These are phyloP conservation scores for Fusarium robinianum DNA, from an alignment of 2,329 filamentous ascomycete genomes.

Conservation along the genomic window DNA sequence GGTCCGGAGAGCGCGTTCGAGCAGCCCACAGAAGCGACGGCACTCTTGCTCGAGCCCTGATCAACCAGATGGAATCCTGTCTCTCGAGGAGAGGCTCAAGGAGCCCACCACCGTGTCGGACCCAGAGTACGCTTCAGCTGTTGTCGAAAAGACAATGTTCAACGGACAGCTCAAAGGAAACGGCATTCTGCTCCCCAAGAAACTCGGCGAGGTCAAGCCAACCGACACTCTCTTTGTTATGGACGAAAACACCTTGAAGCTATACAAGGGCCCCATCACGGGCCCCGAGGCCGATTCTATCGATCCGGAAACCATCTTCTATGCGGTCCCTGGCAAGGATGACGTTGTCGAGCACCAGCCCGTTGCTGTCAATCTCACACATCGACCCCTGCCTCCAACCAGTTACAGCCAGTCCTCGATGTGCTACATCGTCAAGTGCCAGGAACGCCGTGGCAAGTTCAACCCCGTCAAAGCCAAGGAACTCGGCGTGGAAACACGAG, in stretches of 20 bases:
- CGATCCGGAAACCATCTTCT: slow-evolving; percentile 35
- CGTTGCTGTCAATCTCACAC: slow-evolving; percentile 25
- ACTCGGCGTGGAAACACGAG: slow-evolving; percentile 62
- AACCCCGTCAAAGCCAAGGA: slow-evolving; percentile 64
- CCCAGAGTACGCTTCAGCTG: slow-evolving; percentile 36
- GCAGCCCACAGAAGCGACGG: slow-evolving; percentile 44
- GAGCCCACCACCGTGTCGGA: slow-evolving; percentile 34
- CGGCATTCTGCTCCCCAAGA: slow-evolving; percentile 33
- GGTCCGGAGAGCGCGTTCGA: slow-evolving; percentile 39
- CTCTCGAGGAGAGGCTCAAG: slow-evolving; percentile 17
- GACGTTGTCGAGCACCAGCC: slow-evolving; percentile 9
- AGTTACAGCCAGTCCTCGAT: slow-evolving; percentile 69
- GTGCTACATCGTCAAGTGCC: slow-evolving; percentile 83
- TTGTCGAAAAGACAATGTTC: slow-evolving; percentile 46
- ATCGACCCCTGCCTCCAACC: slow-evolving; percentile 65
- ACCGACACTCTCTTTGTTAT: slow-evolving; percentile 59
- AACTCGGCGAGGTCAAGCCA: slow-evolving; percentile 37
- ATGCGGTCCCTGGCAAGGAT: slow-evolving; percentile 34
- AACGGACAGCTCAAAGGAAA: slow-evolving; percentile 38
- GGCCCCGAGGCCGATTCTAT: slow-evolving; percentile 22
- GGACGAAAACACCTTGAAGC: slow-evolving; percentile 65
- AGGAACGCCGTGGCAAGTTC: slow-evolving; percentile 81
- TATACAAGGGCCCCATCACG: slow-evolving; percentile 66
- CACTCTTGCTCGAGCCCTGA: slow-evolving; percentile 28
- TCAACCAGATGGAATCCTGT: slow-evolving; percentile 3